Conservation (phyloP, 2,329 filamentous ascomycete species). For the Trichophyton simii region DNA sequence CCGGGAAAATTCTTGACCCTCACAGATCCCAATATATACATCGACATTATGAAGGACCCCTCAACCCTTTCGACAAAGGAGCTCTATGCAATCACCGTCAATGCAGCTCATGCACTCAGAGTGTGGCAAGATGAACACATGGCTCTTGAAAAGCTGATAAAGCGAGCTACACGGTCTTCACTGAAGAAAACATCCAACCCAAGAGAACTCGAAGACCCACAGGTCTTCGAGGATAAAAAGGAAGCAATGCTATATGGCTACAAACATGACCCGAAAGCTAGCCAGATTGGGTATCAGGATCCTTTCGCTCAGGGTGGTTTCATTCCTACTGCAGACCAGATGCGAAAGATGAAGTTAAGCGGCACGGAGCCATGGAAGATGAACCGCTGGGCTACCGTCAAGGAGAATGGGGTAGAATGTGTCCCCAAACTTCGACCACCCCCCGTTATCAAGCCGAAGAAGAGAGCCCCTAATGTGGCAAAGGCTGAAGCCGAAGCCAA, state of each 20-base stretch:
- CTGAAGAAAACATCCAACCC: constrained; percentile 39
- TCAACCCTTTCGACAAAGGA: constrained; percentile 37
- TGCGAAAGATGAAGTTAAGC: constrained; percentile 29
- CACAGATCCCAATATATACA: constrained; percentile 24
- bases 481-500: constrained; percentile 5
- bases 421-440: constrained; percentile 23
- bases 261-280: constrained; percentile 40
- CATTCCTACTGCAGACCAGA: constrained; percentile 32
- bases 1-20: constrained; percentile 29
- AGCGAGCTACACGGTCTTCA: constrained; percentile 34
- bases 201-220: constrained; percentile 39
- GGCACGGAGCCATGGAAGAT: constrained; percentile 27
- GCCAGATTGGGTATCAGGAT: constrained; percentile 40
- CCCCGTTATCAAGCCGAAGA: constrained; percentile 21
- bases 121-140: constrained; percentile 49
- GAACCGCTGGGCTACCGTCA: constrained; percentile 30
- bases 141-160: constrained; percentile 39
- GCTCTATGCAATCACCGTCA: constrained; percentile 43
- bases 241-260: constrained; percentile 51
- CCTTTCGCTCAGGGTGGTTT: constrained; percentile 43
- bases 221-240: constrained; percentile 47
- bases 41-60: constrained; percentile 27
- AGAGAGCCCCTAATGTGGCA: constrained; percentile 7
- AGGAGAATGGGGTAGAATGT: constrained; percentile 26
- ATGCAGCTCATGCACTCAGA: constrained; percentile 41